Evolutionary conservation across 805 yeast species (phyloP), one percentile per base, ranked within the genome.

Genomic region (Hanseniaspora pseudoguilliermondii): DNA sequence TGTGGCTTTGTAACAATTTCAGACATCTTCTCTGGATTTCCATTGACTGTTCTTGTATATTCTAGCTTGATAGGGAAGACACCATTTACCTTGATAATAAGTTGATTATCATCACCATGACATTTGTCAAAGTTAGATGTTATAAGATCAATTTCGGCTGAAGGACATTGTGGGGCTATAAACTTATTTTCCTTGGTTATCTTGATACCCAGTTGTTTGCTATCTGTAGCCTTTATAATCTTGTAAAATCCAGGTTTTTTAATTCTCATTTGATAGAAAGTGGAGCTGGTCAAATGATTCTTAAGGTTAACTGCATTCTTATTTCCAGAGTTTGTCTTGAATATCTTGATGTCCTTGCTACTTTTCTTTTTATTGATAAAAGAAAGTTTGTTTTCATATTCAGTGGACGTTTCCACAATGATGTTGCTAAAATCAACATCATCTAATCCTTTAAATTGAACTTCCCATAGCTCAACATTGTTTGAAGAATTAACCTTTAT

Each of bases 401-500:
- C 47, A 29, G 49, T 58, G 25, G 55, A 50, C 5, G 54, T 57
- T 16, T 54, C 18, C 11, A 53, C 49, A 35, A 41, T 47, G 11
- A 49, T 39, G 40, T 54, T 55, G 46, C 57, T 57, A 38, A 36
- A 53, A 9, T 47, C 39, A 2, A 20, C 32, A 38, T 39, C 48
- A 9, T 73, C 75, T 6, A 86, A 75, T 52, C 80, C 80, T 18
- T 75, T 76, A 64, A 76, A 79, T 57, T 79, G 76, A 46, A 93
- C 65, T 65, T 84, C 88, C 49, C 93, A 70, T 50, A 71, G 73
- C 1, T 81, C 82, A 4, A 95, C 77, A 42, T 81, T 84, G 5
- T 81, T 76, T 2, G 96, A 81, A 11, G 96, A 82, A 62, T 93
- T 90, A 61, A 88, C 77, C 60, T 82, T 80, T 15, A 93, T 73